Conservation (phyloP, 768 basidiomycete species). For the Podaxis carcinomalis region DNA sequence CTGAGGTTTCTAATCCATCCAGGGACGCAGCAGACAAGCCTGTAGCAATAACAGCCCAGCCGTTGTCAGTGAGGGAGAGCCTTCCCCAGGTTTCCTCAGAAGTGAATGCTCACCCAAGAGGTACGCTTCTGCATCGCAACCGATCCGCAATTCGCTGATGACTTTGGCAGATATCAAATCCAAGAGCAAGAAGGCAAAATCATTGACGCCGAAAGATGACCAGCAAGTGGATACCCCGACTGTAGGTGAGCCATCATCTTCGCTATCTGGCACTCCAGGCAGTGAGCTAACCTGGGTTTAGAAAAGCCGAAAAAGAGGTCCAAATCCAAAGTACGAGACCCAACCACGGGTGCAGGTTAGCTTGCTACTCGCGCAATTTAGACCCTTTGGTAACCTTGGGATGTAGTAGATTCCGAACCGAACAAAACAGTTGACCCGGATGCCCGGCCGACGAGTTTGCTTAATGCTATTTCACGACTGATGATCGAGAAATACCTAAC, state of each 20-base stretch:
- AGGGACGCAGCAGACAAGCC: background rate
- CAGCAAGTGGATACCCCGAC: background rate
- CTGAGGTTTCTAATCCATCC: background rate
- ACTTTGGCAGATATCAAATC: background rate
- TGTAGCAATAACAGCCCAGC: background rate
- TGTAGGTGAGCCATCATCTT: background rate
- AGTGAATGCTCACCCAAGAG: background rate
- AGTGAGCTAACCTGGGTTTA: background rate
- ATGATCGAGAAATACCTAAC: constrained; percentile 11
- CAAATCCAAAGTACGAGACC: constrained; percentile 4
- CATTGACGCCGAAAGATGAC: background rate
- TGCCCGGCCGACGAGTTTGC: background rate
- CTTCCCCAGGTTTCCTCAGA: background rate
- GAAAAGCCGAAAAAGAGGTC: background rate
- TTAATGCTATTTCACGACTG: background rate
- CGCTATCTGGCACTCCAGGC: background rate
- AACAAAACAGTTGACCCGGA: background rate
- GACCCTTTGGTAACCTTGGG: constrained; percentile 1
- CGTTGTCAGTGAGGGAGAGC: background rate
- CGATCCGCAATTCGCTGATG: background rate
- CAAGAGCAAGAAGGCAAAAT: background rate
- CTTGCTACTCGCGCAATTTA: background rate
- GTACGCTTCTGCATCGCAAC: background rate
- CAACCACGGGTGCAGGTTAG: constrained; percentile 7
- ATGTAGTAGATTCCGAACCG: constrained; percentile 13